phyloP scores from a whole-genome alignment of 2,329 filamentous ascomycete genomes.

The Nigrospora oryzae region DNA sequence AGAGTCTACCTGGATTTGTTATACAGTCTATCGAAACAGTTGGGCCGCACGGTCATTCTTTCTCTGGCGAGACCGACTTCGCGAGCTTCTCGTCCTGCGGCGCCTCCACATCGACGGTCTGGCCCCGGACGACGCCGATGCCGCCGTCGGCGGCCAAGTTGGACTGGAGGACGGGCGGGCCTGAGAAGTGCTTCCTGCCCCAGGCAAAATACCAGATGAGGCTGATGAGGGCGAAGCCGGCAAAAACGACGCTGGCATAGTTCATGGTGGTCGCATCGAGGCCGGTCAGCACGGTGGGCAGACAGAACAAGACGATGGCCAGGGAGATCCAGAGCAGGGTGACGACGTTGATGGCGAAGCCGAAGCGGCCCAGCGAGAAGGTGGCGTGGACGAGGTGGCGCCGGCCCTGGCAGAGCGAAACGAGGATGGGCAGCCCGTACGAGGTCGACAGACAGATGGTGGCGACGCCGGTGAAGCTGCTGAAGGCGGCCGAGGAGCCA shows the following conservation, averaged over 20 bases:
- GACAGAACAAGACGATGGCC: conserved; percentile 66
- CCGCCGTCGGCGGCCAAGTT: conserved; percentile 8
- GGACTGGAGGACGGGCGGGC: conserved; percentile 34
- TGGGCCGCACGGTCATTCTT: too few relatives aligned
- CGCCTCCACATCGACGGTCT: conserved; percentile 5
- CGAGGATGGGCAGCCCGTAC: conserved; percentile 68
- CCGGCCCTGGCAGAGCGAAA: conserved; percentile 60
- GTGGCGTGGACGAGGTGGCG: conserved; percentile 55
- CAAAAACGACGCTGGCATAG: conserved; percentile 59
- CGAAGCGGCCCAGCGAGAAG: conserved; percentile 62
- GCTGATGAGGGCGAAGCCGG: conserved; percentile 51
- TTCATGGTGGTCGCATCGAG: conserved; percentile 51
- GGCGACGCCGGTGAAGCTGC: conserved; percentile 71
- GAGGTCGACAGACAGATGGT: conserved; percentile 71
- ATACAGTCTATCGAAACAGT: too few relatives aligned
- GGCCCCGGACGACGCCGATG: conserved; percentile 12
- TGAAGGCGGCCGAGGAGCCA: conserved; percentile 68
- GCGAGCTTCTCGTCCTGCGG: too few relatives aligned
- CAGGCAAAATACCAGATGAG: conserved; percentile 55
- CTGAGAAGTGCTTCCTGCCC: conserved; percentile 55
- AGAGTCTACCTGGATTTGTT: too few relatives aligned
- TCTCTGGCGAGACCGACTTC: too few relatives aligned
- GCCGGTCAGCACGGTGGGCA: conserved; percentile 55
- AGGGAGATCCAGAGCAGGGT: conserved; percentile 65
- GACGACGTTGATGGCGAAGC: conserved; percentile 57